Base-by-base conservation (phyloP, 306 rosid genomes). In the Neltuma alba region DNA sequence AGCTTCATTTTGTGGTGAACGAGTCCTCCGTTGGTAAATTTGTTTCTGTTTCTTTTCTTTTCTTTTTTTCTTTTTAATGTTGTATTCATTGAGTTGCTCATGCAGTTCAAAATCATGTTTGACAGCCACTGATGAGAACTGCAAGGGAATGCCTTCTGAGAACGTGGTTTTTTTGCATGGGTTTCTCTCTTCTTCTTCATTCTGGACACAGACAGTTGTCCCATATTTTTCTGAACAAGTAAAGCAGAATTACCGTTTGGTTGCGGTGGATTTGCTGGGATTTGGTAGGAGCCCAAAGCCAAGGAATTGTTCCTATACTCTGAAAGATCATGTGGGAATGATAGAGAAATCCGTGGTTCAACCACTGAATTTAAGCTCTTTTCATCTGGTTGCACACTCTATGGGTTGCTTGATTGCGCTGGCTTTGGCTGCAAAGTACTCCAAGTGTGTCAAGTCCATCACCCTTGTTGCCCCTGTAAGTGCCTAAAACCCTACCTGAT, bases 361-460 rank as follows among this genome's bases (percentile, higher is more conserved):
- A 66, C 89, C 88, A 28, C 84, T 83, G 78, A 75, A 79, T 57
- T 80, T 94, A 84, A 72, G 74, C 63, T 85, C 85, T 44, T 94
- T 94, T 80, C 98, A 94, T 80, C 81, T 94, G 87, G 98, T 92
- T 72, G 96, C 96, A 37, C 98, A 94, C 72, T 94, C 98, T 41
- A 94, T 94, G 97, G 97, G 97, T 20, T 92, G 98, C 80, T 41
- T 88, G 48, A 84, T 94, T 75, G 97, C 96, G 20, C 65, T 90
- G 70, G 93, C 96, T 50, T 74, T 92, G 80, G 97, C 98, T 83
- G 92, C 97, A 23, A 90, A 94, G 83, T 79, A 85, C 82, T 71
- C 89, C 9, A 78, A 75, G 0, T 74, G 80, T 47, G 89, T 94
- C 4, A 90, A 85, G 73, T 89, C 97, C 58, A 77, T 90, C 83